Evolutionary conservation across 1,139 yeast genomes (phyloP).

Genomic region (Scheffersomyces parashehatae): DNA sequence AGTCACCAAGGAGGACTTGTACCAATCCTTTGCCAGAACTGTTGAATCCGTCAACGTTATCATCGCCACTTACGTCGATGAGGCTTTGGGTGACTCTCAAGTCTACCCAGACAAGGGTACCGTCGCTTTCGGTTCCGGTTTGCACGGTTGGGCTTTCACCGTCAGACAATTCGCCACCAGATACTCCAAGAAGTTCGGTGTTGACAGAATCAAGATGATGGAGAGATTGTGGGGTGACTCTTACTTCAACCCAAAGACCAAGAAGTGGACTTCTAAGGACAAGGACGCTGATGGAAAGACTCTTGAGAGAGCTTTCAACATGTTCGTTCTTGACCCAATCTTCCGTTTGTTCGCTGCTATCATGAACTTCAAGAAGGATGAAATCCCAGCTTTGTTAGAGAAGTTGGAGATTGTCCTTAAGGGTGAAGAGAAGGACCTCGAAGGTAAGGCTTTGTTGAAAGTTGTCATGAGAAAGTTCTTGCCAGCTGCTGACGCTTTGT

Average conservation of each 20-base stretch:
- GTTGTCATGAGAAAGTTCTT: constrained; percentile 99
- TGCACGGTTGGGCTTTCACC: constrained; percentile 99
- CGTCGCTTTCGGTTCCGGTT: constrained; percentile 99
- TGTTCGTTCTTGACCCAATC: constrained; percentile 98
- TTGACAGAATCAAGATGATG: constrained; percentile 97
- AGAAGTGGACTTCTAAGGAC: constrained; percentile 98
- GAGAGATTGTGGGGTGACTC: constrained; percentile 99
- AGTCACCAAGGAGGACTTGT: constrained; percentile 97
- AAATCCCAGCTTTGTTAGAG: constrained; percentile 83
- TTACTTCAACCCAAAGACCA: constrained; percentile 99
- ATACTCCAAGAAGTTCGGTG: constrained; percentile 99
- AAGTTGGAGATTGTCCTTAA: constrained; percentile 90
- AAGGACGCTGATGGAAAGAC: constrained; percentile 94
- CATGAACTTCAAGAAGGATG: constrained; percentile 76
- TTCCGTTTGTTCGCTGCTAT: constrained; percentile 75
- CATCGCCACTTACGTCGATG: constrained; percentile 93
- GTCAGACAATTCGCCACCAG: constrained; percentile 98
- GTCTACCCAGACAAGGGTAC: constrained; percentile 99
- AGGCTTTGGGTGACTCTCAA: constrained; percentile 91
- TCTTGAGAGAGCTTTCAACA: constrained; percentile 99
- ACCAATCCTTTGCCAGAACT: constrained; percentile 98
- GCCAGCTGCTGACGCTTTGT: constrained; percentile 99
- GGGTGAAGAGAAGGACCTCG: constrained; percentile 94
- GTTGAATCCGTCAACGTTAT: constrained; percentile 99
- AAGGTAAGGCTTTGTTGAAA: constrained; percentile 98